These are phyloP conservation scores for Haematococcus lacustris DNA, from an alignment of 139 green algal genomes.

Conservation along the genomic window DNA sequence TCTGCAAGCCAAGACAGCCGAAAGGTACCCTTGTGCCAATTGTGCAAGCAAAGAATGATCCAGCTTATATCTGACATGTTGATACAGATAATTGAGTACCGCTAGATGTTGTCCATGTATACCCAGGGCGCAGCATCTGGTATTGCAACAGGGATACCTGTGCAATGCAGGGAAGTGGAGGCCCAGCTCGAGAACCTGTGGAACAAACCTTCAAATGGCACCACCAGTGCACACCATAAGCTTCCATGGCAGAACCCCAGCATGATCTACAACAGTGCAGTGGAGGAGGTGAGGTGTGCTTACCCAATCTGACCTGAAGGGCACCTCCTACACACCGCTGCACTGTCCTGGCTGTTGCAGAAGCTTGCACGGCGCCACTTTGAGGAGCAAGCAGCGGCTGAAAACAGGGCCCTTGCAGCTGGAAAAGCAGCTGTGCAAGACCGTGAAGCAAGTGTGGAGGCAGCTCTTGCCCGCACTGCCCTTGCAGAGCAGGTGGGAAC, in stretches of 20 bases:
- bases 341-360: not conserved
- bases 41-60: no score
- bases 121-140: no score
- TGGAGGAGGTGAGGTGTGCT: not conserved
- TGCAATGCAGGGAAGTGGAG: not conserved
- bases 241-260: slow-evolving; percentile 1
- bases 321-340: not conserved
- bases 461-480: no score
- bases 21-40: no score
- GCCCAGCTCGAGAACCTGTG: not conserved
- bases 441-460: no score
- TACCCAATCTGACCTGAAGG: not conserved
- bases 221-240: no score
- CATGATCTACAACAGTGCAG: not conserved
- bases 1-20: no score
- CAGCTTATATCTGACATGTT: not conserved
- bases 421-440: no score
- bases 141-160: not conserved
- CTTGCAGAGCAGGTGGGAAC: no score
- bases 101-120: not conserved
- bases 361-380: not conserved
- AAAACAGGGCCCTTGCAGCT: no score
- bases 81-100: not conserved
- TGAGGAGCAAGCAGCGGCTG: not conserved
- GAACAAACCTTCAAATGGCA: no score